These are phyloP conservation scores for Thermomyces lanuginosus DNA, from an alignment of 2,329 filamentous ascomycete species.

Conservation along the genomic window DNA sequence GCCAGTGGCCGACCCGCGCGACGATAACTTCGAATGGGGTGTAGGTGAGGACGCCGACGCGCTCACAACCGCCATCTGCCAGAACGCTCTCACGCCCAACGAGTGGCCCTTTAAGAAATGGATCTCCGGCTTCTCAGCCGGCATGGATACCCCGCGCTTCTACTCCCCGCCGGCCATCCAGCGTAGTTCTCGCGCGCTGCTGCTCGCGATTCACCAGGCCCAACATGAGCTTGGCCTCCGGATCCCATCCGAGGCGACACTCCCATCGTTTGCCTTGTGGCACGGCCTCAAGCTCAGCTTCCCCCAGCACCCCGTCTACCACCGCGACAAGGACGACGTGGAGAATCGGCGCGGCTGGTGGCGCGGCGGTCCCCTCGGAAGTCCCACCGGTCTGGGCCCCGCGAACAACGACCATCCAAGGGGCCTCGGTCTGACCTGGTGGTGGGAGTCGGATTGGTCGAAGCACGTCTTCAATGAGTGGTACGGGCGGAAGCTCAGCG, in stretches of 20 bases:
- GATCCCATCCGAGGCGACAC: conserved; percentile 66
- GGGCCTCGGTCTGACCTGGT: too few relatives aligned
- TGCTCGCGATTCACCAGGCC: conserved; percentile 64
- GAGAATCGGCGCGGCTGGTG: too few relatives aligned
- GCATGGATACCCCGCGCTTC: conserved; percentile 47
- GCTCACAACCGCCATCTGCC: conserved; percentile 86
- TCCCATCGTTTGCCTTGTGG: conserved; percentile 54
- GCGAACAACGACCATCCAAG: too few relatives aligned
- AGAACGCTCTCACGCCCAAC: conserved; percentile 71
- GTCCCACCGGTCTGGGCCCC: too few relatives aligned
- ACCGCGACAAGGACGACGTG: too few relatives aligned
- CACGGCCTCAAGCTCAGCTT: conserved; percentile 67
- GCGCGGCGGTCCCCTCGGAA: too few relatives aligned
- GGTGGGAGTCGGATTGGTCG: too few relatives aligned
- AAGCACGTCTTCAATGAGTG: too few relatives aligned
- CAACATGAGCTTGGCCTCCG: conserved; percentile 52
- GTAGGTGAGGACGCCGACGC: conserved; percentile 77
- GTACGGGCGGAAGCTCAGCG: too few relatives aligned
- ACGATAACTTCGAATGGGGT: conserved; percentile 61
- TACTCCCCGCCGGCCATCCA: conserved; percentile 56
- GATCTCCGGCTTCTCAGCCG: conserved; percentile 24
- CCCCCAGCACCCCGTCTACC: conserved; percentile 63
- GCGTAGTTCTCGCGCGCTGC: conserved; percentile 50
- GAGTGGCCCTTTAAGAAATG: conserved; percentile 54
- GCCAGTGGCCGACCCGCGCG: conserved; percentile 38